A percentile compares a stretch with the other conserved stretches of the same genome.
phyloP scores from a whole-genome alignment of 2,329 filamentous ascomycete genomes.

The Aspergillaceae sp. region DNA sequence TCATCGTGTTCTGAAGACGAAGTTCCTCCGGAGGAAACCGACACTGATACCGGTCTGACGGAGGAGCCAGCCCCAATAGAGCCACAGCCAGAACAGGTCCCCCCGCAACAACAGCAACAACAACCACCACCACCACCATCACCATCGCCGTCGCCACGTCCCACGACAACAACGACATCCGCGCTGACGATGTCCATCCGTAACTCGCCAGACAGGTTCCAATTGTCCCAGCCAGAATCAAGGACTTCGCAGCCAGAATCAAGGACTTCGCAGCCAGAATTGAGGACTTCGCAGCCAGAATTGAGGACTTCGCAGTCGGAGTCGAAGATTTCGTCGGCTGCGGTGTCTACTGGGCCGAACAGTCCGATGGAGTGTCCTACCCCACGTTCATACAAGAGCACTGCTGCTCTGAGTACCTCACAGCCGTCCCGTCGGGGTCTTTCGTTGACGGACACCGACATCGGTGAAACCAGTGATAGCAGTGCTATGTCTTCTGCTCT shows the following conservation, averaged over 20 bases:
- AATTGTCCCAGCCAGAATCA: slow-evolving; percentile 26
- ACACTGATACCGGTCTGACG: background rate
- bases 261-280: too few species aligned
- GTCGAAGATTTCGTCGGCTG: slow-evolving; percentile 48
- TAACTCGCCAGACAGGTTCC: slow-evolving; percentile 43
- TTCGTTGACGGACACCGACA: slow-evolving; percentile 75
- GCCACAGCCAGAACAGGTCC: slow-evolving; percentile 1
- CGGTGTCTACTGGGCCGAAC: slow-evolving; percentile 73
- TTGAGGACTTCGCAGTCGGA: too few species aligned
- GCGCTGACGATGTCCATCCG: slow-evolving; percentile 50
- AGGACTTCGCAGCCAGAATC: too few species aligned
- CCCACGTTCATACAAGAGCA: slow-evolving; percentile 68
- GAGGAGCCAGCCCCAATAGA: slow-evolving; percentile 6
- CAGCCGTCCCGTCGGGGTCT: slow-evolving; percentile 63
- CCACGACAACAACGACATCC: slow-evolving; percentile 20
- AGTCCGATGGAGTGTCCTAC: slow-evolving; percentile 89
- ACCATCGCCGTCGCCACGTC: slow-evolving; percentile 5
- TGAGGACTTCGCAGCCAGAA: too few species aligned
- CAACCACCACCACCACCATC: slow-evolving; percentile 3
- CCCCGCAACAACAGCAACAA: background rate
- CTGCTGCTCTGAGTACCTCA: slow-evolving; percentile 48
- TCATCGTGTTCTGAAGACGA: slow-evolving; percentile 57
- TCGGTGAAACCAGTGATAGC: slow-evolving; percentile 70
- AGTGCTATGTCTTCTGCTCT: slow-evolving; percentile 75
- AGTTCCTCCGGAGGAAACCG: slow-evolving; percentile 24